phyloP scores from a whole-genome alignment of 1,284 basidiomycete genomes.

The Athelia psychrophila region DNA sequence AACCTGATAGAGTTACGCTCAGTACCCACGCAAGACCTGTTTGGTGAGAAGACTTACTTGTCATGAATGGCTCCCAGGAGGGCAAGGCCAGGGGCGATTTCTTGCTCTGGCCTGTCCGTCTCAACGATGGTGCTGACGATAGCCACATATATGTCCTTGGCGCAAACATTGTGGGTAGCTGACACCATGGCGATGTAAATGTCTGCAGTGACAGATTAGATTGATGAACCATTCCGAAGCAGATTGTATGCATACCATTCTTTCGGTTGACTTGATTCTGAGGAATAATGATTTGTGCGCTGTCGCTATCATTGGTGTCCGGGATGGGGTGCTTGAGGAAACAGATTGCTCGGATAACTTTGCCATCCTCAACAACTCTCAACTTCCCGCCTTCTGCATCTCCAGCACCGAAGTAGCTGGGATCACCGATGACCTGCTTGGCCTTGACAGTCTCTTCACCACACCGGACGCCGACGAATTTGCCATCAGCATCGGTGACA shows the following conservation, averaged over 20 bases:
- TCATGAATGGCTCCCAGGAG: conserved; percentile 93
- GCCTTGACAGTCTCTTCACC: conserved; percentile 95
- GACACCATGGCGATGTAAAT: conserved; percentile 99
- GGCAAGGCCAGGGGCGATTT: conserved; percentile 89
- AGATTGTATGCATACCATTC: conserved; percentile 67
- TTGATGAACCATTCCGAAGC: conserved; percentile 5
- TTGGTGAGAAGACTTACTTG: conserved; percentile 61
- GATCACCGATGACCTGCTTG: conserved; percentile 97
- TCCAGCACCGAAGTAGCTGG: conserved; percentile 92
- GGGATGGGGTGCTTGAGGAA: conserved; percentile 98
- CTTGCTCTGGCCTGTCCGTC: conserved; percentile 89
- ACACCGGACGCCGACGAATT: conserved; percentile 91
- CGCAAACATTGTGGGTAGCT: conserved; percentile 95
- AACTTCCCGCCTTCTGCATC: conserved; percentile 73
- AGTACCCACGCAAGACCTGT: conserved; percentile 3
- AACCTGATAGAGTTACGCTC: conserved; percentile 57
- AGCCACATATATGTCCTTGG: conserved; percentile 92
- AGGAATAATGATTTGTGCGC: conserved; percentile 96
- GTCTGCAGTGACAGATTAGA: conserved; percentile 53
- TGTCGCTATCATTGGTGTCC: conserved; percentile 94
- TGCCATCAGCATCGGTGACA: conserved; percentile 82
- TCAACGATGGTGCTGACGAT: conserved; percentile 99
- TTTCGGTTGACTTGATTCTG: conserved; percentile 96
- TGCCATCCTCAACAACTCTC: conserved; percentile 89
- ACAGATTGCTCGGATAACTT: conserved; percentile 97